Conservation (phyloP, 2,329 filamentous ascomycete genomes). For the Aspergillus sp. region DNA sequence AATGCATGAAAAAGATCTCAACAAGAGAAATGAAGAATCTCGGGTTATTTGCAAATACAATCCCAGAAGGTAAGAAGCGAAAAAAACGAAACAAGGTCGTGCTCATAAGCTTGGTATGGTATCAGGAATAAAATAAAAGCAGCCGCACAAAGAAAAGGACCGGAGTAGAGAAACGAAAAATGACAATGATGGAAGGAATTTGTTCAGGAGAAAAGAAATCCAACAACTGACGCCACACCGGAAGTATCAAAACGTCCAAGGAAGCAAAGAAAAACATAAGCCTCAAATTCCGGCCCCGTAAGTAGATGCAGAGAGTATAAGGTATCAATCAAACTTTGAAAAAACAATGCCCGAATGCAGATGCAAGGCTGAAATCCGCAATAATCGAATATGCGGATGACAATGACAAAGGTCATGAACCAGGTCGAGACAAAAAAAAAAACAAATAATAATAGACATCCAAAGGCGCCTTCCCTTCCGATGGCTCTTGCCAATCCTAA, state of each 20-base stretch:
- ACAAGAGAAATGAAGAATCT: conserved; percentile 4
- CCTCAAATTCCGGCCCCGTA: conserved; percentile 15
- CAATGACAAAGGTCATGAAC: conserved; percentile 3
- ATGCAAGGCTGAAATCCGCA: conserved; percentile 13
- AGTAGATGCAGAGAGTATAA: conserved; percentile 13
- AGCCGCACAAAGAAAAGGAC: conserved; percentile 4
- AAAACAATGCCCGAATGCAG: conserved; percentile 13
- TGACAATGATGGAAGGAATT: conserved; percentile 4
- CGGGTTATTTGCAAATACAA: conserved; percentile 24
- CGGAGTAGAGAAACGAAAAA: background rate
- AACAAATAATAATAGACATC: conserved; percentile 3
- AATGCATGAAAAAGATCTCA: conserved; percentile 2
- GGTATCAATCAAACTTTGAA: conserved; percentile 18
- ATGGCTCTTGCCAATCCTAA: conserved; percentile 8
- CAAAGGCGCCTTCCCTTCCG: conserved; percentile 14
- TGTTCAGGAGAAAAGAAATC: conserved; percentile 12
- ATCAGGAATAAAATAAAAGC: conserved; percentile 3
- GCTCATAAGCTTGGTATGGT: conserved; percentile 30
- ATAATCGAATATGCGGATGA: background rate
- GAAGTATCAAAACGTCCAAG: conserved; percentile 13
- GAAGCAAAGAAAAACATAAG: conserved; percentile 13
- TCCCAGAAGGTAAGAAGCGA: conserved; percentile 20
- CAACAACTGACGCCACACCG: conserved; percentile 22
- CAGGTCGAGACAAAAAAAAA: conserved; percentile 5
- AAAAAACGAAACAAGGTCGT: conserved; percentile 10